Base-by-base conservation (phyloP, 2,329 filamentous ascomycete species). In the Aspergillus sp. region DNA sequence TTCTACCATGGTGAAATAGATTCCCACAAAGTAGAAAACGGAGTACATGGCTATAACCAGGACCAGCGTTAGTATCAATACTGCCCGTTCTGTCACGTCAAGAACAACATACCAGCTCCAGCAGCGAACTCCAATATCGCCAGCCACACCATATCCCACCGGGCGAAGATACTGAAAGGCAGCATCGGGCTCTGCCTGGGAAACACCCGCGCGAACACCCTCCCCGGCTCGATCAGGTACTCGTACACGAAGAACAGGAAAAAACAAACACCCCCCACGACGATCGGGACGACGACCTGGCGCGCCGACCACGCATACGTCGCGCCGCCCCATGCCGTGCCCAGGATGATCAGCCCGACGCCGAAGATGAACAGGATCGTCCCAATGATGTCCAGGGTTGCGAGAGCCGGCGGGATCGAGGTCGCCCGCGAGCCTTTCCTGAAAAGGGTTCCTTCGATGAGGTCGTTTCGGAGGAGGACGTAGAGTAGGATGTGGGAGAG, bases 21-120 rank as follows among this genome's bases (percentile, higher is more conserved):
- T 68, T 11, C 73, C 74, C 43, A 79, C 73, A 44, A 82, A 83
- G 52, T 82, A 83, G 42, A 82, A 72, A 1, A 78, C 71, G 8
- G 69, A 62, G 49, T 68, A 69, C 42, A 67, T 53, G 1, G 58
- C 48, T 47, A 28, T 25, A 16, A 12, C 14, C 32, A 34, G 15
- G 25, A 24, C 12, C 22, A 8, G 11, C n/a, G 37, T 33, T 3
- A 74, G 67, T 8, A 42, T 25, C 25, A 13, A 35, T 62, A 7
- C 15, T n/a, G n/a, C n/a, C n/a, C n/a, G n/a, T n/a, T n/a, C n/a
- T n/a, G n/a, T n/a, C n/a, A n/a, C n/a, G n/a, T n/a, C n/a, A n/a
- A 27, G 14, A 12, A 6, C 13, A 15, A 64, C 39, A 63, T 50
- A 11, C 58, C 47, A 44, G 74, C 69, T 3, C 78, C 78, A 0